Evolutionary conservation across 192 early-diverging fungal genomes (phyloP).

Genomic region (Coemansia sp.): DNA sequence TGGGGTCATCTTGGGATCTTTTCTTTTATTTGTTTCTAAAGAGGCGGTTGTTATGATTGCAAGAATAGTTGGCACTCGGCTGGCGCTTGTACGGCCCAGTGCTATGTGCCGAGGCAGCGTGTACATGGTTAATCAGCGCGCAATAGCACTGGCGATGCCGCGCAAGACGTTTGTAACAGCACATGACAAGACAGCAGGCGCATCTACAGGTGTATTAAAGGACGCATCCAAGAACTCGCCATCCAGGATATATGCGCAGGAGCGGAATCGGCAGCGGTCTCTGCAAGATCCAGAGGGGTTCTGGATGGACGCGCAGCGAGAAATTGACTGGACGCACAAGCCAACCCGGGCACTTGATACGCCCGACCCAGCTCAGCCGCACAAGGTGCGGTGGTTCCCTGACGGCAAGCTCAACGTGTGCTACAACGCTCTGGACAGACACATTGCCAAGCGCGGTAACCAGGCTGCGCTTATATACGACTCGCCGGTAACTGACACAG

Average conservation of each 20-base stretch:
- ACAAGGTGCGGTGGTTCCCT: slow-evolving; percentile 63
- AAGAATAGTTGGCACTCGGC: no score
- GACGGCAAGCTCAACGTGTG: slow-evolving; percentile 75
- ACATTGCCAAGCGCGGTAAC: slow-evolving; percentile 63
- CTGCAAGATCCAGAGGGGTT: slow-evolving; percentile 43
- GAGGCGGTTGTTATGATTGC: no score
- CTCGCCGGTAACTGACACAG: slow-evolving; percentile 63
- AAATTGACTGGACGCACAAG: slow-evolving; percentile 35
- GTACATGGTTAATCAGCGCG: no score
- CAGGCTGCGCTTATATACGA: slow-evolving; percentile 75
- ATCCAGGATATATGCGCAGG: slow-evolving; percentile 9
- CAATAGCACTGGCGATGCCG: no score
- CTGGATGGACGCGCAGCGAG: slow-evolving; percentile 43
- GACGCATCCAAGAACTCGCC: no score
- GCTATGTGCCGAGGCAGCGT: no score
- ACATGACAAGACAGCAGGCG: no score
- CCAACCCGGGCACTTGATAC: slow-evolving; percentile 26
- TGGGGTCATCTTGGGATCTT: no score
- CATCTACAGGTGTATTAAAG: background rate
- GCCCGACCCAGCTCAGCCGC: slow-evolving; percentile 10
- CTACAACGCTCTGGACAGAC: slow-evolving; percentile 79
- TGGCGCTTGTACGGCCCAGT: no score
- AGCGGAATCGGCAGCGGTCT: slow-evolving; percentile 22
- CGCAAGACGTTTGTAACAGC: no score
- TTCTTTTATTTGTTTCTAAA: no score